Percentiles rank a stretch among this genome's conserved stretches.
These are phyloP conservation scores for Tieghemiomyces parasiticus DNA, from an alignment of 192 early-diverging fungal species.

Conservation along the genomic window DNA sequence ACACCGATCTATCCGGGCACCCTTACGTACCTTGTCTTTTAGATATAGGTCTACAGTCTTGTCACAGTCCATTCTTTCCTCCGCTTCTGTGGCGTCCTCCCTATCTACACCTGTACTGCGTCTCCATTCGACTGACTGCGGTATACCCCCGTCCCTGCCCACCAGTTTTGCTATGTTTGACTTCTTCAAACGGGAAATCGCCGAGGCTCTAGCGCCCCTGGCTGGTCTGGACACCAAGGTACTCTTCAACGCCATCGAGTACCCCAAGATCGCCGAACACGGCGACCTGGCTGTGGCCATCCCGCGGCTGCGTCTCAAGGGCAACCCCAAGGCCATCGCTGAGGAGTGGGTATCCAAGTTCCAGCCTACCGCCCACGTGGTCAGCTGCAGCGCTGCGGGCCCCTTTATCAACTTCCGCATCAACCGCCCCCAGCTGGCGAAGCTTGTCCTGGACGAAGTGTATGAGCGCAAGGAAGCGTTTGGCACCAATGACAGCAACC, in stretches of 20 bases:
- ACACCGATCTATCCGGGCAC: too few relatives aligned
- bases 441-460: constrained; percentile 37
- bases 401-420: constrained; percentile 68
- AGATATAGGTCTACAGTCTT: too few relatives aligned
- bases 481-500: constrained; percentile 46
- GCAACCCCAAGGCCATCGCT: constrained; percentile 49
- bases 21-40: too few relatives aligned
- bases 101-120: too few relatives aligned
- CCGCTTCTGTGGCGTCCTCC: too few relatives aligned
- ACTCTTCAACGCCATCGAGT: constrained; percentile 38
- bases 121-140: too few relatives aligned
- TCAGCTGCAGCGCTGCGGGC: constrained; percentile 33
- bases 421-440: constrained; percentile 33
- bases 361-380: constrained; percentile 37
- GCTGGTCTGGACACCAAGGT: constrained; percentile 29
- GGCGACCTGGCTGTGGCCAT: constrained; percentile 59
- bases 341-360: constrained; percentile 48
- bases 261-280: constrained; percentile 38
- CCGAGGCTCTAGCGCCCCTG: constrained; percentile 39
- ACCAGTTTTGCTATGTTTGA: too few relatives aligned
- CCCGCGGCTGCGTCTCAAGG: constrained; percentile 41
- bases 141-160: too few relatives aligned
- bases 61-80: too few relatives aligned
- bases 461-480: constrained; percentile 34
- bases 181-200: constrained; percentile 45